A percentile compares a stretch with the other conserved stretches of the same genome.
These are phyloP conservation scores for Astrothelium macrocarpum DNA, from an alignment of 495 filamentous ascomycete species.

Conservation along the genomic window DNA sequence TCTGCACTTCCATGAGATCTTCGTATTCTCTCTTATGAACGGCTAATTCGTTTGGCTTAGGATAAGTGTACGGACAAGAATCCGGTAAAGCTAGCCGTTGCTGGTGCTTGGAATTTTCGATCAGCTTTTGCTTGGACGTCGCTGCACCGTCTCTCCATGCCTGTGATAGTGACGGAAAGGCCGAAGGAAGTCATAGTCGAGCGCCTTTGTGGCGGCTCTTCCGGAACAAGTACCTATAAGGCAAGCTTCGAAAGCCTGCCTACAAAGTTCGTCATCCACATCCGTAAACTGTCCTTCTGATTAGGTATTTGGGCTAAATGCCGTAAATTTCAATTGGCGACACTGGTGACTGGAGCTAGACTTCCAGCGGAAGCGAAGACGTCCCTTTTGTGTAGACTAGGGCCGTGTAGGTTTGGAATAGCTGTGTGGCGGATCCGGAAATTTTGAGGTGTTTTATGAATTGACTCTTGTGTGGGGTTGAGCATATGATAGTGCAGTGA, in stretches of 20 bases:
- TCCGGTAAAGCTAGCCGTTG: conserved; percentile 33
- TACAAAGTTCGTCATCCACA: neutral
- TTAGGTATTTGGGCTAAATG: neutral
- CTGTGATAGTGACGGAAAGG: conserved; percentile 37
- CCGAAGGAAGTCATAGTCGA: conserved; percentile 35
- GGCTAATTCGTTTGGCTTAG: conserved; percentile 27
- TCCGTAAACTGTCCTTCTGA: neutral
- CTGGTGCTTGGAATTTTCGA: conserved; percentile 33
- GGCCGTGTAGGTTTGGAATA: neutral
- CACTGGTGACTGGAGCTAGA: neutral
- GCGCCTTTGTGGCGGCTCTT: conserved; percentile 22
- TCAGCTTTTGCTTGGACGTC: conserved; percentile 35
- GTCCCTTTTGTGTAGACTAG: neutral
- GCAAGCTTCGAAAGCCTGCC: neutral
- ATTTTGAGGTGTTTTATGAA: neutral
- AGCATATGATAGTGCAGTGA: too few relatives aligned
- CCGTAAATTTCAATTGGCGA: neutral
- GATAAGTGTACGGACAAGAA: conserved; percentile 31
- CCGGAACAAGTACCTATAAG: neutral
- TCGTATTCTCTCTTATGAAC: conserved; percentile 32
- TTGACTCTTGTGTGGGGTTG: neutral
- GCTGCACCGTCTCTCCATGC: conserved; percentile 39
- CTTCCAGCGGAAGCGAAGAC: neutral
- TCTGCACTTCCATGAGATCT: conserved; percentile 30
- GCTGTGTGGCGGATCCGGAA: neutral